Evolutionary conservation across 768 basidiomycete species (phyloP).

Genomic region (Lactarius quietus): DNA sequence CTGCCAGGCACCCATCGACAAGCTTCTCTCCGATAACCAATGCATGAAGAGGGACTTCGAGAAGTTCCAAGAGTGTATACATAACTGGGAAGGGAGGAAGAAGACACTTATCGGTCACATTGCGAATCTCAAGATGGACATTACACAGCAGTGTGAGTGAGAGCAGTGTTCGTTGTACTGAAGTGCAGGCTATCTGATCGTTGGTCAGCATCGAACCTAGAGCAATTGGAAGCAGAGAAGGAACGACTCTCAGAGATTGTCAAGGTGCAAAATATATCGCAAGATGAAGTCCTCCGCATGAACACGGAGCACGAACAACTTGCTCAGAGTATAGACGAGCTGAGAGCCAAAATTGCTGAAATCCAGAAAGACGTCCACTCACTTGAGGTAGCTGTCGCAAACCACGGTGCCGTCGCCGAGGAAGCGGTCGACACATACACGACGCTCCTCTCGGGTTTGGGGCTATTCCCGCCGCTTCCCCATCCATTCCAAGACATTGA

Average conservation of each 20-base stretch:
- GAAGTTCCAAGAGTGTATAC: conserved; percentile 73
- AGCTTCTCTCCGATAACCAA: conserved; percentile 58
- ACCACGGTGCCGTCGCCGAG: conserved; percentile 77
- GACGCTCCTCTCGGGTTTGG: conserved; percentile 67
- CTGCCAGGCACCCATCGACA: conserved; percentile 49
- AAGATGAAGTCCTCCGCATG: conserved; percentile 90
- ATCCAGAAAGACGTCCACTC: conserved; percentile 68
- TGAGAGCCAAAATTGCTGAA: conserved; percentile 71
- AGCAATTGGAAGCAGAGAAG: conserved; percentile 62
- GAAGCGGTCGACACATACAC: conserved; percentile 79
- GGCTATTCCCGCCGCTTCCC: conserved; percentile 70
- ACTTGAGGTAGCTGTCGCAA: conserved; percentile 80
- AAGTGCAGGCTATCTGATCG: background rate
- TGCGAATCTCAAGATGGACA: conserved; percentile 61
- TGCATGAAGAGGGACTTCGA: conserved; percentile 68
- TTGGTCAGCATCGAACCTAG: conserved; percentile 41
- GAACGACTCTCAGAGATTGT: conserved; percentile 62
- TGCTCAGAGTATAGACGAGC: conserved; percentile 66
- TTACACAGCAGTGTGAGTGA: conserved; percentile 51
- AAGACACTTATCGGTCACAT: conserved; percentile 66
- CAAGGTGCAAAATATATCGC: conserved; percentile 82
- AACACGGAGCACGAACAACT: conserved; percentile 84
- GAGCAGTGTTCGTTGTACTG: background rate
- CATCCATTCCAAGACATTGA: conserved; percentile 69
- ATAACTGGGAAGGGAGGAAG: conserved; percentile 65